Percentiles rank a stretch among this genome's conserved stretches.
Conservation (phyloP, 1,284 basidiomycete genomes). For the Porogramme epimiltina region DNA sequence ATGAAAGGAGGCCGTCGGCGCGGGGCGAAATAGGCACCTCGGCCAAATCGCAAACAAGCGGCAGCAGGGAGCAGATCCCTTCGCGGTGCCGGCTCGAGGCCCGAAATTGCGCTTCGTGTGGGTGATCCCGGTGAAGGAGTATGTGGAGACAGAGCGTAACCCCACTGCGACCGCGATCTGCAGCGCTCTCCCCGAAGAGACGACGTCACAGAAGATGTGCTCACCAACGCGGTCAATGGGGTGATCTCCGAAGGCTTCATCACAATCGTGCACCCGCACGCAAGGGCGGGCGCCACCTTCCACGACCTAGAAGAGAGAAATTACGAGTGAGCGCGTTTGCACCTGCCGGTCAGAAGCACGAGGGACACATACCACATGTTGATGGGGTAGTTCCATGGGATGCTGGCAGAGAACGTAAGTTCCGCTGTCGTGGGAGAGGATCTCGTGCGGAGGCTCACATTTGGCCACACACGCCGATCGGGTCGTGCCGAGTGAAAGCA, state of each 20-base stretch:
- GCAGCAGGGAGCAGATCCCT: no score
- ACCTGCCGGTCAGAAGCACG: neutral
- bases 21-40: no score
- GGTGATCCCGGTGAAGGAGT: no score
- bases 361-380: slow-evolving; percentile 71
- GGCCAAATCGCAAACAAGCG: no score
- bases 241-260: slow-evolving; percentile 94
- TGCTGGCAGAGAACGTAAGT: slow-evolving; percentile 44
- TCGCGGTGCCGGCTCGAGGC: neutral
- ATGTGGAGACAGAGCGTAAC: no score
- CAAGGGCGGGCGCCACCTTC: slow-evolving; percentile 91
- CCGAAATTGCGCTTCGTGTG: neutral
- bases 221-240: slow-evolving; percentile 83
- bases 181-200: no score
- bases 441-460: slow-evolving; percentile 60
- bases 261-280: slow-evolving; percentile 85
- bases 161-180: no score
- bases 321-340: no score
- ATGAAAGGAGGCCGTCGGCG: no score
- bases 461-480: slow-evolving; percentile 91
- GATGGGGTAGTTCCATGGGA: slow-evolving; percentile 93
- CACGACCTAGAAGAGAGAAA: slow-evolving; percentile 63
- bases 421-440: slow-evolving; percentile 1
- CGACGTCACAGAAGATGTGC: slow-evolving; percentile 23
- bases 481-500: slow-evolving; percentile 89